A percentile compares a stretch with the other conserved stretches of the same genome.
phyloP scores from a whole-genome alignment of 768 basidiomycete species.

The Phanerochaete carnosa region DNA sequence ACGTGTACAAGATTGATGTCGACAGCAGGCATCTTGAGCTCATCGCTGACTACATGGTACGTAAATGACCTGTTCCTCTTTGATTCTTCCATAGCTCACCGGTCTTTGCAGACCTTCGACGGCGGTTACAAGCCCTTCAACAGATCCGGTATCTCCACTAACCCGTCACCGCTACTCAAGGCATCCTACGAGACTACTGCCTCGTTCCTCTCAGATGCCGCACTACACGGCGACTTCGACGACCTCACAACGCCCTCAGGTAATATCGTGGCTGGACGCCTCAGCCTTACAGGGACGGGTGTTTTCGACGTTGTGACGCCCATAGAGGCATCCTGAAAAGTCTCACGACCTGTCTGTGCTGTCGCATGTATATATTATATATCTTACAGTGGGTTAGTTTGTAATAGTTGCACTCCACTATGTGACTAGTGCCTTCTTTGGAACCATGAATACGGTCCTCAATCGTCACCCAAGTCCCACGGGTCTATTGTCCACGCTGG shows the following conservation, averaged over 20 bases:
- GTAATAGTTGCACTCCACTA: neutral
- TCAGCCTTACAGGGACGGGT: conserved; percentile 90
- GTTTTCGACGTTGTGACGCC: conserved; percentile 85
- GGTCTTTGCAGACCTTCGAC: conserved; percentile 79
- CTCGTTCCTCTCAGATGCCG: conserved; percentile 87
- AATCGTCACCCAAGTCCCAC: neutral
- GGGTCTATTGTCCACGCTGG: neutral
- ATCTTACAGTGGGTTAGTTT: neutral
- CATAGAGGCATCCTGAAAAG: conserved; percentile 14
- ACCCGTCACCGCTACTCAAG: conserved; percentile 94
- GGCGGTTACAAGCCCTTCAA: conserved; percentile 99
- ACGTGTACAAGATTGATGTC: conserved; percentile 93
- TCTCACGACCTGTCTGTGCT: neutral
- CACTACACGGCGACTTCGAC: conserved; percentile 93
- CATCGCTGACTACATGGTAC: conserved; percentile 99
- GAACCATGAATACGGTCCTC: neutral
- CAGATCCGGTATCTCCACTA: conserved; percentile 88
- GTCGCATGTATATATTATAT: neutral
- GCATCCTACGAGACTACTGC: conserved; percentile 98
- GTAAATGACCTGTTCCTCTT: conserved; percentile 21
- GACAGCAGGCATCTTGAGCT: conserved; percentile 91
- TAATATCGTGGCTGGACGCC: conserved; percentile 86
- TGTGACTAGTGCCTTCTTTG: neutral
- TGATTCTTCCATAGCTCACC: neutral
- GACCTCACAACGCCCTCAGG: conserved; percentile 87